Evolutionary conservation across 805 yeast genomes (phyloP).

Genomic region (Nakazawaea populi): DNA sequence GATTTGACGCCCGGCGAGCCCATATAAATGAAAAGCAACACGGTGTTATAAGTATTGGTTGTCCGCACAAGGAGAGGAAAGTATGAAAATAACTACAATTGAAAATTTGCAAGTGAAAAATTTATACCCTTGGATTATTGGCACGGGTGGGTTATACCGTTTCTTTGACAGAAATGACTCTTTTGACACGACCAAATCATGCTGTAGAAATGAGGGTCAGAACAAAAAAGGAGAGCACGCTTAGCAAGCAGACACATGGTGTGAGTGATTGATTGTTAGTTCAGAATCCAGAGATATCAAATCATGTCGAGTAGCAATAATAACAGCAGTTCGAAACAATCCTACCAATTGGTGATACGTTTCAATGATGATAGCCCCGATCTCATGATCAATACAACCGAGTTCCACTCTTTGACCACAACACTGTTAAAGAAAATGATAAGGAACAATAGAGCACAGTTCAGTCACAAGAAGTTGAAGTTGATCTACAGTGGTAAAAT

Average conservation of each 20-base stretch:
- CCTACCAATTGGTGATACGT: slow-evolving; percentile 28
- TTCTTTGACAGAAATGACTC: too few relatives aligned
- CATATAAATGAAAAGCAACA: slow-evolving; percentile 49
- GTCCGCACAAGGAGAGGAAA: slow-evolving; percentile 56
- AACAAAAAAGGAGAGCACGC: too few relatives aligned
- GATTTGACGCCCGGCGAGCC: slow-evolving; percentile 12
- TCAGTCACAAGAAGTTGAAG: slow-evolving; percentile 40
- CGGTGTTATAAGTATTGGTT: slow-evolving; percentile 64
- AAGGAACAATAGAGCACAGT: slow-evolving; percentile 23
- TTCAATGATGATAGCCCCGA: slow-evolving; percentile 43
- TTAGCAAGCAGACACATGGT: too few relatives aligned
- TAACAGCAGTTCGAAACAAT: slow-evolving; percentile 9
- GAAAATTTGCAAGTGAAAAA: slow-evolving; percentile 10
- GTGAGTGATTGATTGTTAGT: too few relatives aligned
- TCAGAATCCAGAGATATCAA: too few relatives aligned
- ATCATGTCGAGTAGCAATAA: not conserved
- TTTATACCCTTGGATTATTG: not conserved
- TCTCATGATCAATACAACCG: slow-evolving; percentile 28
- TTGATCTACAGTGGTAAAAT: slow-evolving; percentile 68
- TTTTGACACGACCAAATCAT: too few relatives aligned
- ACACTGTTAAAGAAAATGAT: slow-evolving; percentile 36
- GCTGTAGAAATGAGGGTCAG: too few relatives aligned
- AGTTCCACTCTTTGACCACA: slow-evolving; percentile 29
- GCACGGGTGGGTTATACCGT: not conserved
- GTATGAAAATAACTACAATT: slow-evolving; percentile 13